phyloP scores from a whole-genome alignment of 2,329 filamentous ascomycete species.

The Keithomyces neogunnii region DNA sequence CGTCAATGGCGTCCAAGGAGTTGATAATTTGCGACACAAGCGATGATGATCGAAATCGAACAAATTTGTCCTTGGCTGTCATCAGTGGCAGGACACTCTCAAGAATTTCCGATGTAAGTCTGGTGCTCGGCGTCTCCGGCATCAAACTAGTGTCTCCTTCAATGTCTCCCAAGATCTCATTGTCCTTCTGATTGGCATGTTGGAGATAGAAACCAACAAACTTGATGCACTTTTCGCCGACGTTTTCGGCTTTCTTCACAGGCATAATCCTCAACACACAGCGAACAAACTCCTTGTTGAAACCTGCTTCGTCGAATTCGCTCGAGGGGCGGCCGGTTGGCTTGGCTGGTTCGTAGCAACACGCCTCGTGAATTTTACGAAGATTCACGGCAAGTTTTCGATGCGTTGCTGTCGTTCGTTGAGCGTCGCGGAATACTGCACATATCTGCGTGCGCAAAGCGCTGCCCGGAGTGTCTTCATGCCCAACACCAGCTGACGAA shows the following conservation, averaged over 20 bases:
- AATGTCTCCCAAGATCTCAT: conserved; percentile 55
- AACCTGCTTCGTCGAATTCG: conserved; percentile 75
- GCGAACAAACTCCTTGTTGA: conserved; percentile 77
- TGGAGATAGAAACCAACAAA: conserved; percentile 85
- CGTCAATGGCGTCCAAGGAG: conserved; percentile 83
- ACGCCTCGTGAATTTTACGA: conserved; percentile 84
- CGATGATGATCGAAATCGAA: conserved; percentile 84
- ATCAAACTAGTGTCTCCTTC: conserved; percentile 63
- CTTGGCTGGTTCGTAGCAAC: conserved; percentile 55
- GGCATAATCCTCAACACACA: conserved; percentile 76
- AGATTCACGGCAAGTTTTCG: conserved; percentile 81
- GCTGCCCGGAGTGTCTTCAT: conserved; percentile 63
- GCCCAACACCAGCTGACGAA: conserved; percentile 58
- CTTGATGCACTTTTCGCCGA: conserved; percentile 75
- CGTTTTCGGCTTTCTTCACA: conserved; percentile 85
- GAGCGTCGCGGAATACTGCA: conserved; percentile 68
- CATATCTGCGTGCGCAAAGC: conserved; percentile 67
- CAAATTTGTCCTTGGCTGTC: conserved; percentile 81
- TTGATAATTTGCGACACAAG: conserved; percentile 88
- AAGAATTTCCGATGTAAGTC: conserved; percentile 68
- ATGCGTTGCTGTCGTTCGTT: conserved; percentile 83
- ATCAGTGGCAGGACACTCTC: conserved; percentile 67
- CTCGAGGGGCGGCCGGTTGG: conserved; percentile 44
- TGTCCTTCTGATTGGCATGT: conserved; percentile 62
- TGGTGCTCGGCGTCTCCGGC: conserved; percentile 75